Conservation (phyloP, 257 asterid species). For the Apocynum venetum region DNA sequence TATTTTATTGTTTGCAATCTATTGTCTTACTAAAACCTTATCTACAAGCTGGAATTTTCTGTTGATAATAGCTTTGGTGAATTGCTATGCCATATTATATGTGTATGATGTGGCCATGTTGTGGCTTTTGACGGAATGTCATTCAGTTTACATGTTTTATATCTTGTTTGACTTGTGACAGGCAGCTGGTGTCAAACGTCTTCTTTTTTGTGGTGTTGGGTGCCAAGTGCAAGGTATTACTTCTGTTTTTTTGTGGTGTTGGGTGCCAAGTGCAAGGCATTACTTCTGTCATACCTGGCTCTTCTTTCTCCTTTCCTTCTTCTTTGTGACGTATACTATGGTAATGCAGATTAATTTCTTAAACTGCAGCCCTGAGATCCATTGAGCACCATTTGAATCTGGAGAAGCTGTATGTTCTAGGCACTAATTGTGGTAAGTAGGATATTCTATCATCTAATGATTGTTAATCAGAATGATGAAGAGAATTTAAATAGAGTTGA, state of each 20-base stretch:
- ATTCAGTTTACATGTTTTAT: background rate
- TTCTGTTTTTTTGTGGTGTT: conserved; percentile 75
- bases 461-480: background rate
- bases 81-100: background rate
- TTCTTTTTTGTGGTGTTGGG: conserved; percentile 98
- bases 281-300: conserved; percentile 15
- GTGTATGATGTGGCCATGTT: background rate
- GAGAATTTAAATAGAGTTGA: background rate
- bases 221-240: conserved; percentile 97
- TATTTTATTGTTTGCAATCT: background rate
- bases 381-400: conserved; percentile 84
- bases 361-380: conserved; percentile 93
- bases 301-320: conserved; percentile 19
- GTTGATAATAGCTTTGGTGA: background rate
- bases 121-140: background rate
- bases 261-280: conserved; percentile 99
- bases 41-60: background rate
- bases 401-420: conserved; percentile 95
- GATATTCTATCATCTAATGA: background rate
- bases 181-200: conserved; percentile 98
- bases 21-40: background rate
- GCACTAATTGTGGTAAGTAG: conserved; percentile 89
- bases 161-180: conserved; percentile 27
- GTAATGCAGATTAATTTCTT: conserved; percentile 69
- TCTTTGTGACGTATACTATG: conserved; percentile 42